Evolutionary conservation across 139 green algal species (phyloP).

Genomic region (Nannochloris sp.): DNA sequence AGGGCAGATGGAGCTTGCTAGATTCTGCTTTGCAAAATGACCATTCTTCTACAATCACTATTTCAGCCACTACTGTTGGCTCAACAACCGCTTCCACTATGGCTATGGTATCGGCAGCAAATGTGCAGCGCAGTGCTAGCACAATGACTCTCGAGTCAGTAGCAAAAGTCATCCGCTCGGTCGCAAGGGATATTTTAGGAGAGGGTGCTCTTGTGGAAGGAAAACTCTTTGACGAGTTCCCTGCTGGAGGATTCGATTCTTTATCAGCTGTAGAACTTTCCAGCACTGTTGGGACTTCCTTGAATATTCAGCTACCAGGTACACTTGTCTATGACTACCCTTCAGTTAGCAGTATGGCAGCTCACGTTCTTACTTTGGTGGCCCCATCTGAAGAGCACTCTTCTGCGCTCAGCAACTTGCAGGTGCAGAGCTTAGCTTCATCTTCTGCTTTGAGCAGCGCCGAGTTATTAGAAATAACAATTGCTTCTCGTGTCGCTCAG

Average conservation of each 20-base stretch:
- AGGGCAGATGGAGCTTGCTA: slow-evolving; percentile 23
- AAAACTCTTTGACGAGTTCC: neutral
- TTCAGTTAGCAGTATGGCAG: slow-evolving; percentile 27
- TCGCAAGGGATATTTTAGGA: neutral
- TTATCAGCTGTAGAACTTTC: slow-evolving; percentile 63
- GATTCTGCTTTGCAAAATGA: neutral
- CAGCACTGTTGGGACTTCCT: slow-evolving; percentile 23
- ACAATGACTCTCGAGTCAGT: neutral
- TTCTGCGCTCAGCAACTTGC: neutral
- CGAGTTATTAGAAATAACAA: neutral
- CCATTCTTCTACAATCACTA: neutral
- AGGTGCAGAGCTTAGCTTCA: neutral
- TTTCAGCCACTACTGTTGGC: too few species aligned
- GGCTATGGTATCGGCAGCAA: too few species aligned
- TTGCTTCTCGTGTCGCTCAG: neutral
- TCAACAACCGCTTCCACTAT: too few species aligned
- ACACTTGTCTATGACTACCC: slow-evolving; percentile 71
- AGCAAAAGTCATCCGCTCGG: neutral
- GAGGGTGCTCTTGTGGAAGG: too few species aligned
- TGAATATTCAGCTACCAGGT: slow-evolving; percentile 53
- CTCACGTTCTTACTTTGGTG: slow-evolving; percentile 11
- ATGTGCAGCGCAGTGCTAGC: too few species aligned
- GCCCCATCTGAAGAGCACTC: neutral
- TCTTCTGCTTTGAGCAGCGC: neutral
- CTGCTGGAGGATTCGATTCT: slow-evolving; percentile 53